A percentile compares a stretch with the other conserved stretches of the same genome.
phyloP scores from a whole-genome alignment of 768 basidiomycete genomes.

The Lentinus tigrinus region DNA sequence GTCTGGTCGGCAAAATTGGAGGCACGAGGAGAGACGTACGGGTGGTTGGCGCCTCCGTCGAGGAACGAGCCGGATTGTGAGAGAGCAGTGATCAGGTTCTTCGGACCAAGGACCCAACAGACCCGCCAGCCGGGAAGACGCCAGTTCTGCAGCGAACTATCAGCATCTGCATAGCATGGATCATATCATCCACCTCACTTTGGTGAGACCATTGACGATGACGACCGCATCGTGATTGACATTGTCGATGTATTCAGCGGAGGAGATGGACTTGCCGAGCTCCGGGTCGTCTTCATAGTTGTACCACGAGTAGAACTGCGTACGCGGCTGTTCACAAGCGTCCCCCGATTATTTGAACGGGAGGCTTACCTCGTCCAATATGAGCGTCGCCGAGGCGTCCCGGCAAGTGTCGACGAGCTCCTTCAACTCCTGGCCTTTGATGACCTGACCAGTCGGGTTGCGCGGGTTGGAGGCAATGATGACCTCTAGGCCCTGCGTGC shows the following conservation, averaged over 20 bases:
- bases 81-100: slow-evolving; percentile 82
- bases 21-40: slow-evolving; percentile 46
- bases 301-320: slow-evolving; percentile 93
- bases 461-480: slow-evolving; percentile 92
- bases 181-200: slow-evolving; percentile 42
- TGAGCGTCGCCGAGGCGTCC: slow-evolving; percentile 73
- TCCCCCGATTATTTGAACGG: neutral
- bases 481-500: slow-evolving; percentile 79
- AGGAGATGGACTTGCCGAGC: slow-evolving; percentile 75
- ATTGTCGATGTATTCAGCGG: slow-evolving; percentile 81
- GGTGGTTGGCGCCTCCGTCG: slow-evolving; percentile 93
- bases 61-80: slow-evolving; percentile 94
- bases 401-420: slow-evolving; percentile 71
- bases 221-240: slow-evolving; percentile 84
- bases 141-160: slow-evolving; percentile 68
- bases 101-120: slow-evolving; percentile 92
- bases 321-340: neutral
- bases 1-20: neutral
- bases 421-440: slow-evolving; percentile 78
- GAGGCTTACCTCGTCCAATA: slow-evolving; percentile 71
- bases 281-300: slow-evolving; percentile 80
- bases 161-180: neutral
- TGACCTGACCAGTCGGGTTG: slow-evolving; percentile 93
- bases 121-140: slow-evolving; percentile 93
- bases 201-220: slow-evolving; percentile 91